Conservation (phyloP, 495 filamentous ascomycete species). For the Thermothielavioides terrestris region DNA sequence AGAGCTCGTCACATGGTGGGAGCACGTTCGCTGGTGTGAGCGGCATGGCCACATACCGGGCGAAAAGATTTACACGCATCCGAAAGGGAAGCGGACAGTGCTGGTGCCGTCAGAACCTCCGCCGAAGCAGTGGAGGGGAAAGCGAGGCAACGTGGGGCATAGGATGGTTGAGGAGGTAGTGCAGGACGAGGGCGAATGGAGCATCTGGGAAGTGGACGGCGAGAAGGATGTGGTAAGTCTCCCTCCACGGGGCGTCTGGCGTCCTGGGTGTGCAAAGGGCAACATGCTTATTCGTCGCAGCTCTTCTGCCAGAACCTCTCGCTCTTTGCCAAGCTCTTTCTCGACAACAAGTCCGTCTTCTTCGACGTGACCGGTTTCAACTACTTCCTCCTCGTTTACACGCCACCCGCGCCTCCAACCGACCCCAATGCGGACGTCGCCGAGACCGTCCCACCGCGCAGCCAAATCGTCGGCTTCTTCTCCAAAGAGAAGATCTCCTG, state of each 20-base stretch:
- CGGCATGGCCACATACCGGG: constrained; percentile 33
- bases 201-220: constrained; percentile 87
- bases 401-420: constrained; percentile 36
- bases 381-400: constrained; percentile 81
- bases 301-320: constrained; percentile 92
- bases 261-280: too few relatives aligned
- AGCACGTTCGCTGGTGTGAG: constrained; percentile 39
- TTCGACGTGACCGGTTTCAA: constrained; percentile 93
- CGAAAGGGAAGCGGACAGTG: constrained; percentile 31
- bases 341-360: constrained; percentile 97
- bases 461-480: constrained; percentile 85
- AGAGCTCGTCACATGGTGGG: constrained; percentile 52
- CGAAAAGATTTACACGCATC: constrained; percentile 41
- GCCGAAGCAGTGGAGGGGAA: constrained; percentile 37
- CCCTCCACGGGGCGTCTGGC: background rate
- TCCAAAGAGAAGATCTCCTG: constrained; percentile 97
- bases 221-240: constrained; percentile 60
- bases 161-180: constrained; percentile 53
- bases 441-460: constrained; percentile 14
- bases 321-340: constrained; percentile 94
- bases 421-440: constrained; percentile 12
- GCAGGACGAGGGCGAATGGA: constrained; percentile 46
- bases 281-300: constrained; percentile 32
- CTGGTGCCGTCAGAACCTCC: constrained; percentile 17
- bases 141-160: constrained; percentile 27